Base-by-base conservation (phyloP, 75 land plant genomes). In the Selaginella moellendorffii region DNA sequence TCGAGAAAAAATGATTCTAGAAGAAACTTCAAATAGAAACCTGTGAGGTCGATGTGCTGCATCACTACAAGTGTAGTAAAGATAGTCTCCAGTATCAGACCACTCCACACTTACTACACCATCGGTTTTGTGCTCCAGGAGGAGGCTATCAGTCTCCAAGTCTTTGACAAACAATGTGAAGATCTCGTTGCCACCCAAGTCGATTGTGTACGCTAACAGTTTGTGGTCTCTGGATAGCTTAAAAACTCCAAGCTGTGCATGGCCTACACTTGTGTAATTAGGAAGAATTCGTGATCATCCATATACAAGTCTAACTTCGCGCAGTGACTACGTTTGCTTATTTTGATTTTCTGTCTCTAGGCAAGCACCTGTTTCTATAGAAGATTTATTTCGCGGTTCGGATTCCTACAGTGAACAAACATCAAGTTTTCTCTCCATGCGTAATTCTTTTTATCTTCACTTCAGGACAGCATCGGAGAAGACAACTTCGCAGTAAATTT, bases 101-200 rank as follows among this genome's bases (percentile, higher is more conserved):
- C 99, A 95, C 24, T 86, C 96, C 69, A 95, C 75, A 73, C 91
- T 89, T 24, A 90, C 91, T 67, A 95, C 90, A 2, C 91, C 84
- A 24, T 74, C 74, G 21, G 72, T 68, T 8, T 62, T 54, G 53
- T 54, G 75, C 5, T 76, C 63, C 63, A 72, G 28, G 52, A 84
- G 24, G 12, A 72, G 29, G 36, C 28, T 26, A 12, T 81, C 82
- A 54, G 63, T 76, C 51, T 63, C 54, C 31, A 95, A 77, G 52
- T 90, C 86, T 72, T 86, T 95, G 54, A 95, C 68, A 54, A 80
- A 79, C 53, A 95, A 81, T 17, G 68, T 71, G 63, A 89, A 89
- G 19, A 59, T 30, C 74, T 95, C 96, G 36, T 51, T 61, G 0
- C 96, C 96, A 60, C 65, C 68, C 1, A 61, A 66, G 68, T 95